phyloP scores from a whole-genome alignment of 176 grass and related monocot species.

The Pontederia paniculata region DNA sequence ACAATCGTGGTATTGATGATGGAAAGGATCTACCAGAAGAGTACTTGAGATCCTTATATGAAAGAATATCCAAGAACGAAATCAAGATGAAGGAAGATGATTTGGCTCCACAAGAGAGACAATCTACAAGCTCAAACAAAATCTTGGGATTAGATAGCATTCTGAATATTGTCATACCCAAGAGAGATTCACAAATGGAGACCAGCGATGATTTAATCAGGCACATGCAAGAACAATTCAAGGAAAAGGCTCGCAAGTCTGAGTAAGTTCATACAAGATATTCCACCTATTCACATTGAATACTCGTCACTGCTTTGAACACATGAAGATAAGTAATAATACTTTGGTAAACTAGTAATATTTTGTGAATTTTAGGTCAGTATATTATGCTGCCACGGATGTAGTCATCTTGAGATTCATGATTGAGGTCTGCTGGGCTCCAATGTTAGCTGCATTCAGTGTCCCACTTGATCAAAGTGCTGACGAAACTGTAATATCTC shows the following conservation, averaged over 20 bases:
- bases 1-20: slow-evolving; percentile 92
- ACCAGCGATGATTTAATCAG: slow-evolving; percentile 93
- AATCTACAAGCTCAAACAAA: slow-evolving; percentile 76
- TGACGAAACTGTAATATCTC: slow-evolving; percentile 64
- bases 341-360: slow-evolving; percentile 3
- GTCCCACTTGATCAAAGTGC: slow-evolving; percentile 95
- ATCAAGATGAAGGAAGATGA: slow-evolving; percentile 99
- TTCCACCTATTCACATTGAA: background rate
- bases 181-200: slow-evolving; percentile 68
- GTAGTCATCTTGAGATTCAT: slow-evolving; percentile 94
- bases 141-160: slow-evolving; percentile 97
- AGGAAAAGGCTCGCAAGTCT: slow-evolving; percentile 96
- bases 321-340: background rate
- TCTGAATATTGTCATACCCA: slow-evolving; percentile 93
- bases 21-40: slow-evolving; percentile 95
- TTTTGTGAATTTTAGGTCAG: slow-evolving; percentile 59
- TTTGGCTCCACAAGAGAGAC: slow-evolving; percentile 73
- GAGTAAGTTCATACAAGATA: slow-evolving; percentile 50
- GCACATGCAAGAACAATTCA: slow-evolving; percentile 98
- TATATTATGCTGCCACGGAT: slow-evolving; percentile 91
- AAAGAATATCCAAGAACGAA: slow-evolving; percentile 88
- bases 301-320: background rate
- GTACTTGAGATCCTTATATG: slow-evolving; percentile 96
- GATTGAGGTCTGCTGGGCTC: slow-evolving; percentile 98
- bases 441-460: slow-evolving; percentile 98